phyloP scores from a whole-genome alignment of 257 asterid species.

The Leonotis leonurus region DNA sequence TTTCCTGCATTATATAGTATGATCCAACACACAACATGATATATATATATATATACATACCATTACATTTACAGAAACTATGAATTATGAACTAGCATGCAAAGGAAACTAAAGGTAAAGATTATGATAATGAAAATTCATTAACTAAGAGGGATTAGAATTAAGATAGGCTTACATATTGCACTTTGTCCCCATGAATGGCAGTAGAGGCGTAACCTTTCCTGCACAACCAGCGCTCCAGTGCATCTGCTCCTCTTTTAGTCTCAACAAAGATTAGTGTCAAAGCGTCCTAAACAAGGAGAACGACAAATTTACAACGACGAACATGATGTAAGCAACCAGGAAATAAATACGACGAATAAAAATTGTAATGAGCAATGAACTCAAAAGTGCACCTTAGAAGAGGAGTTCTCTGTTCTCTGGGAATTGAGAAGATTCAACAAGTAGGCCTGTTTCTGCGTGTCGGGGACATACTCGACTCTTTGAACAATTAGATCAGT shows the following conservation, averaged over 20 bases:
- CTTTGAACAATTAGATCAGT: constrained; percentile 54
- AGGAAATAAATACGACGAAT: not conserved
- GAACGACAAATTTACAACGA: not conserved
- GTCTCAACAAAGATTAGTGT: constrained; percentile 74
- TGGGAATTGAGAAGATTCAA: constrained; percentile 38
- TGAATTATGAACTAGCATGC: no score
- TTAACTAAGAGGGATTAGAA: not conserved
- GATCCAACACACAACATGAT: not conserved
- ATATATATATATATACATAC: not conserved
- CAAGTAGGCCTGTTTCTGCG: constrained; percentile 38
- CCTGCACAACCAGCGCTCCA: constrained; percentile 45
- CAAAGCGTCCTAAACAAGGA: constrained; percentile 34
- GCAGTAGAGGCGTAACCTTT: constrained; percentile 55
- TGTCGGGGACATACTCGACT: constrained; percentile 52
- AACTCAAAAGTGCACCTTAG: constrained; percentile 31
- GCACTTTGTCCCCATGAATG: constrained; percentile 83
- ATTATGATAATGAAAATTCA: not conserved
- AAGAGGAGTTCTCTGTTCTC: constrained; percentile 14
- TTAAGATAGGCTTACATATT: constrained; percentile 36
- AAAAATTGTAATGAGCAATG: not conserved
- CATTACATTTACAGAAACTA: no score
- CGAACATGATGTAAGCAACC: not conserved
- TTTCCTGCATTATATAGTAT: constrained; percentile 34
- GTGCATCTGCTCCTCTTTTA: constrained; percentile 61
- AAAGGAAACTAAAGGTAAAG: not conserved